A percentile compares a stretch with the other conserved stretches of the same genome.
These are phyloP conservation scores for Penicillium chermesinum DNA, from an alignment of 495 filamentous ascomycete genomes.

Conservation along the genomic window DNA sequence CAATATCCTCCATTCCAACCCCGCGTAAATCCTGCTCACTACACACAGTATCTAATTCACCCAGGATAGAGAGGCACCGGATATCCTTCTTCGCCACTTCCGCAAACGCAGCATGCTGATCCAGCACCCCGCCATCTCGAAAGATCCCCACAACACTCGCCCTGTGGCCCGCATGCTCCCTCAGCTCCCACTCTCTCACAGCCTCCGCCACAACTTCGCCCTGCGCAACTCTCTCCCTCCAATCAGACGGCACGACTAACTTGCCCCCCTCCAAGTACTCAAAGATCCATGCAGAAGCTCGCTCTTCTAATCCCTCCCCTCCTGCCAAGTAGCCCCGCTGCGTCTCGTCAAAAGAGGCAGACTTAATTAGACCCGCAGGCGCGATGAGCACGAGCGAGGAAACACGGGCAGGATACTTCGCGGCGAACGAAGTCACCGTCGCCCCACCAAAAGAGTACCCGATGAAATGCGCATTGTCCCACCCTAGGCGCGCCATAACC, in stretches of 20 bases:
- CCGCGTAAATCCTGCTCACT: constrained; percentile 24
- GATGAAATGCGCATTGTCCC: constrained; percentile 30
- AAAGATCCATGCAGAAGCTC: constrained; percentile 29
- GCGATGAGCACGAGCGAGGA: constrained; percentile 29
- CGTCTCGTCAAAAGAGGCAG: constrained; percentile 12
- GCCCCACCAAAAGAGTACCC: constrained; percentile 38
- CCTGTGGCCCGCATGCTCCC: constrained; percentile 36
- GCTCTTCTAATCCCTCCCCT: constrained; percentile 23
- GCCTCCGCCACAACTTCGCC: constrained; percentile 44
- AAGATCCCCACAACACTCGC: constrained; percentile 40
- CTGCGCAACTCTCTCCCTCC: constrained; percentile 35
- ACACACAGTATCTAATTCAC: constrained; percentile 38
- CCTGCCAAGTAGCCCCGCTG: constrained; percentile 21
- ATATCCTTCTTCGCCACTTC: constrained; percentile 24
- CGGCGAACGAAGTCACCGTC: constrained; percentile 25
- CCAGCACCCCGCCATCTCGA: constrained; percentile 37
- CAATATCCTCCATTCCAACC: constrained; percentile 34
- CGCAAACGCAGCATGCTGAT: constrained; percentile 33
- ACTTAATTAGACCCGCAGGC: constrained; percentile 28
- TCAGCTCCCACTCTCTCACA: constrained; percentile 40
- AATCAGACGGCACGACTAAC: constrained; percentile 34
- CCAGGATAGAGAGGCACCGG: constrained; percentile 29
- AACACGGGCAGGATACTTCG: constrained; percentile 19
- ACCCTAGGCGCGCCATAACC: constrained; percentile 21
- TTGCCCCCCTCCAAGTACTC: constrained; percentile 33